A percentile compares a stretch with the other conserved stretches of the same genome.
These are phyloP conservation scores for Aspergillus intermedius DNA, from an alignment of 2,329 filamentous ascomycete species.

Conservation along the genomic window DNA sequence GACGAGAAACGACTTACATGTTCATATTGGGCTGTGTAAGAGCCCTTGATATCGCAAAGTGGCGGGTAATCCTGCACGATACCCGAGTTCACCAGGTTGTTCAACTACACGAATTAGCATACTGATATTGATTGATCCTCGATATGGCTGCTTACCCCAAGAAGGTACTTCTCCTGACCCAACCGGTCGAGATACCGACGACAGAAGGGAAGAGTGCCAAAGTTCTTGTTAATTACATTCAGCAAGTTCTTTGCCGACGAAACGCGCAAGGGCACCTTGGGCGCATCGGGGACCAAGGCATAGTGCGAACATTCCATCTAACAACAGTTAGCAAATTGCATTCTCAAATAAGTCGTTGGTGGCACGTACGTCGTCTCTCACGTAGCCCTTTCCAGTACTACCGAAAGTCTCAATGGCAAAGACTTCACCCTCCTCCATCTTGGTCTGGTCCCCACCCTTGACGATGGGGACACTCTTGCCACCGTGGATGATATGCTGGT, in stretches of 20 bases:
- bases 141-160: conserved; percentile 58
- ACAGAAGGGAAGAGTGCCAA: conserved; percentile 86
- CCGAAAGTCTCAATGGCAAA: conserved; percentile 97
- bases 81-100: conserved; percentile 73
- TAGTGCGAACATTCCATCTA: conserved; percentile 82
- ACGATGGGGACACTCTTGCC: conserved; percentile 90
- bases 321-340: conserved; percentile 4
- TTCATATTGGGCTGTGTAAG: conserved; percentile 89
- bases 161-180: conserved; percentile 89
- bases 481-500: conserved; percentile 84
- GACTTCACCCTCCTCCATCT: conserved; percentile 96
- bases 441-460: conserved; percentile 77
- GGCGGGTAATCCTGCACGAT: conserved; percentile 89
- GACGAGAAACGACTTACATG: conserved; percentile 60
- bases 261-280: conserved; percentile 68
- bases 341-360: background rate
- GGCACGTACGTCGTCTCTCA: conserved; percentile 67
- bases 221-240: conserved; percentile 91
- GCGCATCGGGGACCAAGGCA: conserved; percentile 64
- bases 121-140: background rate
- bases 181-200: conserved; percentile 83
- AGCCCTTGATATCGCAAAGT: conserved; percentile 84
- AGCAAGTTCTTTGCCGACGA: conserved; percentile 79
- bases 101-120: conserved; percentile 54
- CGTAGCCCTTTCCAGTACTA: conserved; percentile 82